Percentiles rank a stretch among this genome's conserved stretches.
Evolutionary conservation across 2,329 filamentous ascomycete genomes (phyloP).

Genomic region (Arthrocladium fulminans): DNA sequence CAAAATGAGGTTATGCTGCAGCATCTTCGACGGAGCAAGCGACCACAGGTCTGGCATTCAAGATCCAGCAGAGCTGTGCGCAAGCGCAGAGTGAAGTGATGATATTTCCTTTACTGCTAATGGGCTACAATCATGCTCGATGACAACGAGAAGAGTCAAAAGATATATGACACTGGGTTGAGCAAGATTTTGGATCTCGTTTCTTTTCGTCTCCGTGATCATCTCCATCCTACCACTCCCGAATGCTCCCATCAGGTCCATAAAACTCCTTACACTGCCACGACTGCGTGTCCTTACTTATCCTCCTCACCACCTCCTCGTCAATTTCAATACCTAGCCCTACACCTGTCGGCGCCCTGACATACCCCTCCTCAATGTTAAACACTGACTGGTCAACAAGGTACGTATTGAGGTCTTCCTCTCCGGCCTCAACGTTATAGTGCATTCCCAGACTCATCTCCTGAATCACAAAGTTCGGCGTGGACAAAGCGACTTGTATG

Average conservation of each 20-base stretch:
- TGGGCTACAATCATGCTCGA: no score
- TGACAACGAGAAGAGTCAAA: no score
- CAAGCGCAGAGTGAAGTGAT: no score
- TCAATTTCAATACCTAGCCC: conserved; percentile 64
- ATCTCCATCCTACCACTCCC: conserved; percentile 55
- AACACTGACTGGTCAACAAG: conserved; percentile 57
- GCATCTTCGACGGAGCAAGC: no score
- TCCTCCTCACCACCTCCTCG: conserved; percentile 55
- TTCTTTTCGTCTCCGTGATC: no score
- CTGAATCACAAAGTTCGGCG: conserved; percentile 59
- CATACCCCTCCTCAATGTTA: conserved; percentile 57
- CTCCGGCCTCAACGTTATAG: conserved; percentile 57
- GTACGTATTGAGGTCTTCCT: conserved; percentile 59
- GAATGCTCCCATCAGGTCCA: conserved; percentile 56
- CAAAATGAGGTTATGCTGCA: no score
- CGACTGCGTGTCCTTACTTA: conserved; percentile 50
- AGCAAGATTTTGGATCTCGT: no score
- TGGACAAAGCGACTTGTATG: conserved; percentile 53
- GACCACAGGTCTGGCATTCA: no score
- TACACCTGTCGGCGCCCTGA: conserved; percentile 48
- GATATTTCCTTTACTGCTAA: no score
- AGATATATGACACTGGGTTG: no score
- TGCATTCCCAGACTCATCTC: conserved; percentile 74
- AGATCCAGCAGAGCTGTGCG: no score
- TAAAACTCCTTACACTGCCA: conserved; percentile 61